phyloP scores from a whole-genome alignment of 257 asterid species.

The Solanum tarapatanum region DNA sequence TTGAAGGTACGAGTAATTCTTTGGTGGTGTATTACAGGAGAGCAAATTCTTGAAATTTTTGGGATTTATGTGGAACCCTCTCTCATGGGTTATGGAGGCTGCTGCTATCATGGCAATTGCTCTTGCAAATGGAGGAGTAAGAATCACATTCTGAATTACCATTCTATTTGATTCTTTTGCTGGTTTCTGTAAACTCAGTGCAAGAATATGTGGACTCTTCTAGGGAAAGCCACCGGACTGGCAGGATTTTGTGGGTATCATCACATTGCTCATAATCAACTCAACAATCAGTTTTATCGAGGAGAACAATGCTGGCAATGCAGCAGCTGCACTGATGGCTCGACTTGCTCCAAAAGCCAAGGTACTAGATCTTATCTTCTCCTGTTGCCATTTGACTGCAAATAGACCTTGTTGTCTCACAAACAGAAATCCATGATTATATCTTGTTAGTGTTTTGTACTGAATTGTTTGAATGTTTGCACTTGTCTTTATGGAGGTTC shows the following conservation, averaged over 20 bases:
- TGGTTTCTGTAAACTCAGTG: background rate
- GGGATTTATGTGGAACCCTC: conserved; percentile 99
- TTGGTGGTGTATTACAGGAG: conserved; percentile 40
- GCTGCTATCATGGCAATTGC: conserved; percentile 99
- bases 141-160: conserved; percentile 5
- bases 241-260: conserved; percentile 98
- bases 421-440: background rate
- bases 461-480: background rate
- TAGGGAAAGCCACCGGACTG: conserved; percentile 99
- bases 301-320: conserved; percentile 99
- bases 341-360: conserved; percentile 95
- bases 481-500: conserved; percentile 36
- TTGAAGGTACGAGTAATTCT: background rate
- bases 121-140: conserved; percentile 98
- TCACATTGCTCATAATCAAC: conserved; percentile 75
- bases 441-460: background rate
- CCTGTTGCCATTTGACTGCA: background rate
- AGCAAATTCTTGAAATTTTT: conserved; percentile 78
- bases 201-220: conserved; percentile 1
- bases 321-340: conserved; percentile 99
- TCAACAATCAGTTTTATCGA: conserved; percentile 91
- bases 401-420: background rate
- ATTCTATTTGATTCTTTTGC: background rate
- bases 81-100: conserved; percentile 99
- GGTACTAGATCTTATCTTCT: conserved; percentile 18